A percentile compares a stretch with the other conserved stretches of the same genome.
Evolutionary conservation across 1,284 basidiomycete species (phyloP).

Genomic region (Butyriboletus appendiculatus): DNA sequence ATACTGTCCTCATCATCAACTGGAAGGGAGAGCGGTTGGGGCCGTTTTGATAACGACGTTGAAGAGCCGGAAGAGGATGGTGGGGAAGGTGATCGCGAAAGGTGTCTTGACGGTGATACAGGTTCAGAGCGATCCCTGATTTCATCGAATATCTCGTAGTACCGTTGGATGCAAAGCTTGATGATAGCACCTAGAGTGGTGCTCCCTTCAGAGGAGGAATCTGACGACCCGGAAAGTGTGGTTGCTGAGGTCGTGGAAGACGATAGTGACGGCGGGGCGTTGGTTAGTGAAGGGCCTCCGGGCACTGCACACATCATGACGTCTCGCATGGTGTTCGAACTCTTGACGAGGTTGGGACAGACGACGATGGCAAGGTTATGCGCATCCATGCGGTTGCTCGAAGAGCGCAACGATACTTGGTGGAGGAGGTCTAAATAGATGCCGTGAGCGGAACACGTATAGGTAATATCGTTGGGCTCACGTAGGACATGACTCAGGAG

Average conservation of each 20-base stretch:
- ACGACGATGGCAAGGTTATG: slow-evolving; percentile 80
- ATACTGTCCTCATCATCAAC: slow-evolving; percentile 66
- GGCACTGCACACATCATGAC: slow-evolving; percentile 71
- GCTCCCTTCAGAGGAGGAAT: slow-evolving; percentile 40
- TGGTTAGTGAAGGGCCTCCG: slow-evolving; percentile 38
- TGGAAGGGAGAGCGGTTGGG: slow-evolving; percentile 23
- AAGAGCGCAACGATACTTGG: slow-evolving; percentile 67
- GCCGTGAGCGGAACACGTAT: slow-evolving; percentile 13
- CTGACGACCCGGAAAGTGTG: slow-evolving; percentile 23
- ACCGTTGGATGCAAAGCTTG: slow-evolving; percentile 76
- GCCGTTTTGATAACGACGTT: slow-evolving; percentile 21
- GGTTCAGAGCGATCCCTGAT: slow-evolving; percentile 67
- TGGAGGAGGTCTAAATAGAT: slow-evolving; percentile 67
- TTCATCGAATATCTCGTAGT: slow-evolving; percentile 86
- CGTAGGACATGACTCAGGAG: slow-evolving; percentile 72
- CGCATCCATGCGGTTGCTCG: slow-evolving; percentile 78
- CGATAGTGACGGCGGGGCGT: slow-evolving; percentile 12
- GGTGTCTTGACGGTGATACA: slow-evolving; percentile 33
- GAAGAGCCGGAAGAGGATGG: slow-evolving; percentile 33
- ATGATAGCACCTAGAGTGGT: slow-evolving; percentile 73
- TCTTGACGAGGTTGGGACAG: slow-evolving; percentile 74
- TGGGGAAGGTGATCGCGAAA: slow-evolving; percentile 30
- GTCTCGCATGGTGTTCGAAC: slow-evolving; percentile 66
- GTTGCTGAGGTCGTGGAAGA: slow-evolving; percentile 26
- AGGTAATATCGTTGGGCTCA: slow-evolving; percentile 41